Evolutionary conservation across 176 grass and related monocot species (phyloP).

Genomic region (Echinochloa phyllopogon): DNA sequence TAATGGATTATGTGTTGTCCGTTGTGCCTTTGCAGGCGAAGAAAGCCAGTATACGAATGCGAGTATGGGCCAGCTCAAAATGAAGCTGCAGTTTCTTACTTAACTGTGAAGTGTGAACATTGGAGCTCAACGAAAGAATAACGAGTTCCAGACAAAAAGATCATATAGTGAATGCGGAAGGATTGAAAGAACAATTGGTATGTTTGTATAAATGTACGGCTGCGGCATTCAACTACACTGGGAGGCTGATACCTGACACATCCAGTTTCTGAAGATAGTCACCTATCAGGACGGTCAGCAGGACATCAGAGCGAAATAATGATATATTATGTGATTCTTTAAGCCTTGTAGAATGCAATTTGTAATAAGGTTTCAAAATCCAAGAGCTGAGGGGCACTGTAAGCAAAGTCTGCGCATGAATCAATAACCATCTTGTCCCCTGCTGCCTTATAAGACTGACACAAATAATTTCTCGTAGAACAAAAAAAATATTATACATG

Average conservation of each 20-base stretch:
- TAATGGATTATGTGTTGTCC: background rate
- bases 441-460: no score
- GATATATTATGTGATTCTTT: no score
- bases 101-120: background rate
- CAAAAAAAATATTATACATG: no score
- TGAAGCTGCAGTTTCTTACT: conserved; percentile 20
- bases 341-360: background rate
- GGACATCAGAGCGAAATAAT: background rate
- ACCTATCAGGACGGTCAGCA: background rate
- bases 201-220: no score
- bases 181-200: background rate
- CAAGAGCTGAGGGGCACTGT: background rate
- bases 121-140: background rate
- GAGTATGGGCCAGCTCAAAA: conserved; percentile 46
- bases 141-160: background rate
- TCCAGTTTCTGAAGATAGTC: no score
- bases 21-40: conserved; percentile 28
- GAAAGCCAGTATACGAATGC: conserved; percentile 40
- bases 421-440: background rate
- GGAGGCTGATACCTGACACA: background rate
- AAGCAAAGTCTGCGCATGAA: background rate
- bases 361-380: conserved; percentile 1
- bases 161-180: background rate
- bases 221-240: background rate
- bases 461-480: no score